These are phyloP conservation scores for Jacaranda mimosifolia DNA, from an alignment of 257 asterid genomes.

Conservation along the genomic window DNA sequence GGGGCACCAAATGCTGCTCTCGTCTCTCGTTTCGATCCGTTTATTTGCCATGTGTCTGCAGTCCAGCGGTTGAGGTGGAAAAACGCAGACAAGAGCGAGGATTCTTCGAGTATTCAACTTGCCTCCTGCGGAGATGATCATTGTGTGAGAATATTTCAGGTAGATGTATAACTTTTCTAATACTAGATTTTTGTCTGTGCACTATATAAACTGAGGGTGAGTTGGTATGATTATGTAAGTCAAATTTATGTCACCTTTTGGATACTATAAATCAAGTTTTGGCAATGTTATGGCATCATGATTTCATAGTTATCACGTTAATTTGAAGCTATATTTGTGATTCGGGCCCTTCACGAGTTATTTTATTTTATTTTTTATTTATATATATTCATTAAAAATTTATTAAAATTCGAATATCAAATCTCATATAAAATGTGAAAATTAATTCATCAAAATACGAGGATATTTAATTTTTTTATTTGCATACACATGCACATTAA, in stretches of 20 bases:
- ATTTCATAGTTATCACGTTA: not conserved
- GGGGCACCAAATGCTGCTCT: slow-evolving; percentile 51
- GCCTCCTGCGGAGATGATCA: slow-evolving; percentile 97
- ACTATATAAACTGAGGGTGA: slow-evolving; percentile 1
- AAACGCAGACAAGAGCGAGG: slow-evolving; percentile 47
- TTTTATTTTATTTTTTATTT: too few species aligned
- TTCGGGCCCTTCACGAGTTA: too few species aligned
- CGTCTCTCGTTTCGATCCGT: slow-evolving; percentile 64
- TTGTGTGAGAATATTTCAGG: slow-evolving; percentile 77
- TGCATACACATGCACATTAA: too few species aligned
- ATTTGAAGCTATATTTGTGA: too few species aligned
- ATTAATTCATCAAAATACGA: too few species aligned
- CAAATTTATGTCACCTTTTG: not conserved
- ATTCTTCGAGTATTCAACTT: slow-evolving; percentile 57
- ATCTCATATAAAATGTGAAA: too few species aligned
- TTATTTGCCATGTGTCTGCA: slow-evolving; percentile 79
- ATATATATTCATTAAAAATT: too few species aligned
- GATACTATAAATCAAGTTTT: slow-evolving; percentile 12
- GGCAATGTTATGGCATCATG: not conserved
- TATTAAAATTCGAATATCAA: too few species aligned
- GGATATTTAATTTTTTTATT: too few species aligned
- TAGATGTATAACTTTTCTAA: slow-evolving; percentile 34
- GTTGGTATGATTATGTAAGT: slow-evolving; percentile 22
- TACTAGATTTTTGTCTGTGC: slow-evolving; percentile 12
- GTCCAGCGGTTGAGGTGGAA: slow-evolving; percentile 82